Conservation (phyloP, 306 rosid species). For the Betula pendula region DNA sequence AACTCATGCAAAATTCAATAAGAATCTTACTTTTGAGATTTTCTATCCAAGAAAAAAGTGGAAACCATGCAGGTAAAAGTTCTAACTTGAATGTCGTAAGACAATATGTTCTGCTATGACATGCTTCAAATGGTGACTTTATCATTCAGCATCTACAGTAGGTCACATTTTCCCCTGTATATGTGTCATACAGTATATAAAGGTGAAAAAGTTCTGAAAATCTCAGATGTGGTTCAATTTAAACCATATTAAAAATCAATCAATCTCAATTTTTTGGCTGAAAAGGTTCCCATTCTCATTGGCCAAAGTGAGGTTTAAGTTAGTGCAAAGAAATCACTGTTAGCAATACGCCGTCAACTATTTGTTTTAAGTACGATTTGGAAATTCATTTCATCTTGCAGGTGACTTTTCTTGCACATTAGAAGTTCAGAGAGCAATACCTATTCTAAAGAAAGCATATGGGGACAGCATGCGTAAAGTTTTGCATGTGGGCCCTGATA, state of each 20-base stretch:
- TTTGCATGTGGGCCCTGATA: constrained; percentile 89
- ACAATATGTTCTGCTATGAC: neutral
- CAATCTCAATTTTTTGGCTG: neutral
- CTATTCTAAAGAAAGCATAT: constrained; percentile 65
- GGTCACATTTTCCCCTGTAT: neutral
- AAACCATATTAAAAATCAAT: neutral
- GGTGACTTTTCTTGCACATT: constrained; percentile 77
- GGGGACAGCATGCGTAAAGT: constrained; percentile 69
- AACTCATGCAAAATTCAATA: neutral
- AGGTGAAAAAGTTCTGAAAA: neutral
- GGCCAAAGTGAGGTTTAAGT: neutral
- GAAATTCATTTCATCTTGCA: constrained; percentile 25
- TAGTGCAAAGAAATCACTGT: neutral
- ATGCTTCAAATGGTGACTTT: neutral
- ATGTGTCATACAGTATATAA: neutral
- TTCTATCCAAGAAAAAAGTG: neutral
- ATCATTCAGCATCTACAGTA: neutral
- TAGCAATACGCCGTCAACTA: neutral
- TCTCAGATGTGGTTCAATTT: neutral
- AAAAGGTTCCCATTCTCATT: neutral
- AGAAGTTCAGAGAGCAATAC: constrained; percentile 73
- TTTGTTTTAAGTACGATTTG: constrained; percentile 1
- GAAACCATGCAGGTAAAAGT: neutral
- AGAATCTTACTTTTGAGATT: neutral
- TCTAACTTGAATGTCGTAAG: neutral